A percentile compares a stretch with the other conserved stretches of the same genome.
These are phyloP conservation scores for Warburgia ugandensis DNA, from an alignment of 164 flowering plant genomes.

Conservation along the genomic window DNA sequence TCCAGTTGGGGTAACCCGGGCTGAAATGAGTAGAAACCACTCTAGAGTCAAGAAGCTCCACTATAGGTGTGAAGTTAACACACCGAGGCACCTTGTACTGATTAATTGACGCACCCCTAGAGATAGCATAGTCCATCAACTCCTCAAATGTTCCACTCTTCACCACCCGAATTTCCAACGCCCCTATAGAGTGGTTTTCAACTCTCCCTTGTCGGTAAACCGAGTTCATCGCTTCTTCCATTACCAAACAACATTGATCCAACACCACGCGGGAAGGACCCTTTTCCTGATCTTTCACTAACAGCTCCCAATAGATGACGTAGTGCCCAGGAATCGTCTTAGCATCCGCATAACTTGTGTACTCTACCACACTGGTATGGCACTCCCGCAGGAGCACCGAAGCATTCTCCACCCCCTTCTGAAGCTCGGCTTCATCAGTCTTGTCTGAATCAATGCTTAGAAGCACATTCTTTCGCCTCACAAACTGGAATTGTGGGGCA, in stretches of 20 bases:
- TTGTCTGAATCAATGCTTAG: conserved; percentile 70
- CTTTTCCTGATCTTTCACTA: conserved; percentile 27
- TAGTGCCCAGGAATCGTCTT: conserved; percentile 71
- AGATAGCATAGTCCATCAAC: conserved; percentile 77
- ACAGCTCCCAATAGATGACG: conserved; percentile 62
- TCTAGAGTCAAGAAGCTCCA: conserved; percentile 65
- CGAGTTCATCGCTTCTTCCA: conserved; percentile 64
- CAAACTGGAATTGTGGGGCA: conserved; percentile 56
- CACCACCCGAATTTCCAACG: conserved; percentile 64
- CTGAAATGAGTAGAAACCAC: conserved; percentile 53
- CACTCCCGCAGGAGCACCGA: conserved; percentile 23
- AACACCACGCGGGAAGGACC: conserved; percentile 28
- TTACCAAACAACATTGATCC: conserved; percentile 44
- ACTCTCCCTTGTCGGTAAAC: conserved; percentile 66
- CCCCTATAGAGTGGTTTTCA: conserved; percentile 54
- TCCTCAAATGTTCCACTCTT: conserved; percentile 66
- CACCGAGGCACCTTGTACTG: conserved; percentile 79
- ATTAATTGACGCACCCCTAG: conserved; percentile 70
- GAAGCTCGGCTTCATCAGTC: conserved; percentile 71
- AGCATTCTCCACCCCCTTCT: conserved; percentile 49
- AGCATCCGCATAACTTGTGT: conserved; percentile 67
- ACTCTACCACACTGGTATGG: conserved; percentile 53
- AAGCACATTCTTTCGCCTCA: conserved; percentile 56
- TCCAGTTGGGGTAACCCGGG: conserved; percentile 51
- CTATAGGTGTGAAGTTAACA: conserved; percentile 54